These are phyloP conservation scores for Penicillium samsonianum DNA, from an alignment of 495 filamentous ascomycete species.

Conservation along the genomic window DNA sequence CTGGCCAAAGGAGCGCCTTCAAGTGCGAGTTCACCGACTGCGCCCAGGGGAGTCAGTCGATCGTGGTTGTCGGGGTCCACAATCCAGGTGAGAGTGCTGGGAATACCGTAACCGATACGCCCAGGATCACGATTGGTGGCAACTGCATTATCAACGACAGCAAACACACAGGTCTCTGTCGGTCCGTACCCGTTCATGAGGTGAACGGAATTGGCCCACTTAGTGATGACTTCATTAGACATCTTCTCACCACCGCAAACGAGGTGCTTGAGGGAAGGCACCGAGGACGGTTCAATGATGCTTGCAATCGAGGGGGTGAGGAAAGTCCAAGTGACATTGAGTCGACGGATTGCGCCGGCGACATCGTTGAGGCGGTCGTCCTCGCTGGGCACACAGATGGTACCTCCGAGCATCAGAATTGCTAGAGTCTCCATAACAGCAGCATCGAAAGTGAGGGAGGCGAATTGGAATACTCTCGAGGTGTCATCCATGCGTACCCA, in stretches of 20 bases:
- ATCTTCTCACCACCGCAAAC: conserved; percentile 50
- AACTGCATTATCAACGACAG: conserved; percentile 37
- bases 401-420: conserved; percentile 57
- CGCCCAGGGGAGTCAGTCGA: conserved; percentile 51
- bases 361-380: conserved; percentile 56
- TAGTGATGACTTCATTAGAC: conserved; percentile 50
- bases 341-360: conserved; percentile 47
- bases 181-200: conserved; percentile 63
- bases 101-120: conserved; percentile 52
- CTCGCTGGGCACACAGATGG: conserved; percentile 62
- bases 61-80: conserved; percentile 52
- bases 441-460: conserved; percentile 57
- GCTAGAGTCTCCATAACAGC: conserved; percentile 53
- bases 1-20: conserved; percentile 51
- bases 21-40: conserved; percentile 55
- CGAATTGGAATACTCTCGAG: conserved; percentile 54
- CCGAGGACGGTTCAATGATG: conserved; percentile 48
- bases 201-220: conserved; percentile 53
- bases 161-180: conserved; percentile 51
- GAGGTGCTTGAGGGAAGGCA: conserved; percentile 48
- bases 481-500: conserved; percentile 36
- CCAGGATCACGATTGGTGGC: conserved; percentile 36
- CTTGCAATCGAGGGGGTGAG: conserved; percentile 57
- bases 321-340: conserved; percentile 52
- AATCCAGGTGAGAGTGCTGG: conserved; percentile 54